Percentiles rank a stretch among this genome's conserved stretches.
Conservation (phyloP, 2,329 filamentous ascomycete species). For the Fusarium sp. region DNA sequence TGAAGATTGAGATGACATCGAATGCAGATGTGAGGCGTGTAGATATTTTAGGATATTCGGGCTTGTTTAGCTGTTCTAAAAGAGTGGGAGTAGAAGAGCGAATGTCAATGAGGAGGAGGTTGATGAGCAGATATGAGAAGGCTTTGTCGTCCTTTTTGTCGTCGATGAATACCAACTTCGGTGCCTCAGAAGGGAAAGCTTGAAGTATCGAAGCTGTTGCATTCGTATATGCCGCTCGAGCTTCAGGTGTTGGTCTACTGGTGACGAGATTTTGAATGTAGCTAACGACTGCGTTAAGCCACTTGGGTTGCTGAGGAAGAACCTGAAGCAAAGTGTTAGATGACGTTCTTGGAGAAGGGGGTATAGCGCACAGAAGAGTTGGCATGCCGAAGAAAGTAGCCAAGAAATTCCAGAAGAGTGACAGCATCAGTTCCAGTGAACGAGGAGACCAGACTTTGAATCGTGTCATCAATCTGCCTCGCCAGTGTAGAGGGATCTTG, state of each 20-base stretch:
- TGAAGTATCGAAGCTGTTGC: constrained; percentile 69
- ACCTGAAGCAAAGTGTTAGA: constrained; percentile 53
- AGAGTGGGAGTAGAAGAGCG: constrained; percentile 72
- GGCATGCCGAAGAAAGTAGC: constrained; percentile 63
- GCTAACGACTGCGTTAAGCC: constrained; percentile 62
- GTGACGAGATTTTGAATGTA: constrained; percentile 67
- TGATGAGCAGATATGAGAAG: constrained; percentile 72
- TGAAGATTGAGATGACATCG: constrained; percentile 71
- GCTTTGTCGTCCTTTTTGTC: constrained; percentile 60
- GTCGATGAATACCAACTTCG: constrained; percentile 66
- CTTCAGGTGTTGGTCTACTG: constrained; percentile 66
- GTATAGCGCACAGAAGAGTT: constrained; percentile 58
- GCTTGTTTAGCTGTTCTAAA: constrained; percentile 67
- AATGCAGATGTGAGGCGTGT: constrained; percentile 70
- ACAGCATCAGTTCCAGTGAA: constrained; percentile 72
- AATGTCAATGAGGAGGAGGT: constrained; percentile 74
- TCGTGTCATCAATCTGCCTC: constrained; percentile 59
- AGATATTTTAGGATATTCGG: constrained; percentile 64
- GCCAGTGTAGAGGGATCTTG: constrained; percentile 50
- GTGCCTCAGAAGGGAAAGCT: constrained; percentile 61
- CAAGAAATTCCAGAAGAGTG: constrained; percentile 70
- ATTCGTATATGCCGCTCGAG: constrained; percentile 70
- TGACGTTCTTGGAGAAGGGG: neutral
- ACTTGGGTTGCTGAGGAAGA: constrained; percentile 63
- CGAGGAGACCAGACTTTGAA: constrained; percentile 63